Evolutionary conservation across 495 filamentous ascomycete genomes (phyloP).

Genomic region (Penicillium ucsense): DNA sequence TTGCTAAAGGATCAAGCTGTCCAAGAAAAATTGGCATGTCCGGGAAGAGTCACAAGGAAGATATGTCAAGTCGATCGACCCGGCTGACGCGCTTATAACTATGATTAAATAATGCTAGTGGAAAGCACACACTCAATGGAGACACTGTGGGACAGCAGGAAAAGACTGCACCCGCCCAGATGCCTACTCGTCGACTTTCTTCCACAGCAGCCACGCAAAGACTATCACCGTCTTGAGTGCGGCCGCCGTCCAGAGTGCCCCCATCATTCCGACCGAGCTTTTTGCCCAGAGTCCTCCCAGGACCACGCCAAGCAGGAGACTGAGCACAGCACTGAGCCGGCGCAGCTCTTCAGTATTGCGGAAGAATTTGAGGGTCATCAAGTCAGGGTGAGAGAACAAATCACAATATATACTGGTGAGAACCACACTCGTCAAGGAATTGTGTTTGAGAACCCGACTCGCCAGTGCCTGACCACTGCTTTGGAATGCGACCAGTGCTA

Average conservation of each 20-base stretch:
- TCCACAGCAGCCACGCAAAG: slow-evolving; percentile 48
- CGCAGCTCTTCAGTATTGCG: slow-evolving; percentile 50
- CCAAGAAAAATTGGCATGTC: no score
- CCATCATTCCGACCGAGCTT: slow-evolving; percentile 46
- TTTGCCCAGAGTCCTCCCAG: slow-evolving; percentile 49
- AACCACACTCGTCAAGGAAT: slow-evolving; percentile 57
- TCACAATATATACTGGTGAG: slow-evolving; percentile 66
- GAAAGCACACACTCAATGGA: no score
- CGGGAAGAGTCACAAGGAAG: no score
- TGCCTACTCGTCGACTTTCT: neutral
- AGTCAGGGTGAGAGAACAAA: slow-evolving; percentile 51
- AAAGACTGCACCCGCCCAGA: no score
- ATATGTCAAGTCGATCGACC: no score
- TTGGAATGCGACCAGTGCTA: slow-evolving; percentile 60
- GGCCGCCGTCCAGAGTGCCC: slow-evolving; percentile 54
- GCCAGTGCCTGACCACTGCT: slow-evolving; percentile 60
- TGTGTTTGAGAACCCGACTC: slow-evolving; percentile 53
- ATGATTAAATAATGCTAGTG: no score
- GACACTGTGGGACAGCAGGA: no score
- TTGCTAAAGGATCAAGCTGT: slow-evolving; percentile 9
- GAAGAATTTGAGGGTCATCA: slow-evolving; percentile 31
- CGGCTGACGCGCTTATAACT: no score
- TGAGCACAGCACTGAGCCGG: slow-evolving; percentile 44
- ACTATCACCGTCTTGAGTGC: slow-evolving; percentile 43
- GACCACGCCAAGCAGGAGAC: slow-evolving; percentile 50